Percentiles rank a stretch among this genome's conserved stretches.
phyloP scores from a whole-genome alignment of 2,329 filamentous ascomycete species.

The Aspergillus intermedius region DNA sequence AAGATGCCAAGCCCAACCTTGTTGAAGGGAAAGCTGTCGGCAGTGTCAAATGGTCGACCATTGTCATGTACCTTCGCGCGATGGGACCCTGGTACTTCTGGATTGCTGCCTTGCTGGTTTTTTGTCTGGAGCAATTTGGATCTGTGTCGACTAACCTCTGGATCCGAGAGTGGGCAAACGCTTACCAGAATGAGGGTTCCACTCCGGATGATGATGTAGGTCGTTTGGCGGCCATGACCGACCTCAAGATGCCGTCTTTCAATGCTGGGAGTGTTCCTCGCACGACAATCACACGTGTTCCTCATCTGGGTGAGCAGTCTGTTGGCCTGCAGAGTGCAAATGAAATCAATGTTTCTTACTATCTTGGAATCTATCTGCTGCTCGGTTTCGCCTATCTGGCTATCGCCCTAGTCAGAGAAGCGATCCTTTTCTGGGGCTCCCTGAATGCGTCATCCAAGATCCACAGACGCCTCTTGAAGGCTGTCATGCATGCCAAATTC shows the following conservation, averaged over 20 bases:
- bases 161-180: slow-evolving; percentile 93
- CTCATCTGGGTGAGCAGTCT: slow-evolving; percentile 21
- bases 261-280: slow-evolving; percentile 31
- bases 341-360: slow-evolving; percentile 70
- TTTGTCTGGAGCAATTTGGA: slow-evolving; percentile 74
- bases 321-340: slow-evolving; percentile 30
- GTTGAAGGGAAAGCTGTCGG: slow-evolving; percentile 77
- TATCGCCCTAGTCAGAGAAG: slow-evolving; percentile 75
- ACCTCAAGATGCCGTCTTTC: slow-evolving; percentile 32
- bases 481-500: slow-evolving; percentile 84
- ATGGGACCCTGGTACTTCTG: slow-evolving; percentile 99
- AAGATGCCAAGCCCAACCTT: slow-evolving; percentile 43
- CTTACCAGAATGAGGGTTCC: slow-evolving; percentile 56
- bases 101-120: slow-evolving; percentile 67
- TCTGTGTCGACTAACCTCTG: slow-evolving; percentile 86
- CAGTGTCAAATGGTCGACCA: slow-evolving; percentile 79
- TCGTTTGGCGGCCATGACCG: slow-evolving; percentile 36
- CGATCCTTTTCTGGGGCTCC: slow-evolving; percentile 88
- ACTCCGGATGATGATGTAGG: slow-evolving; percentile 25
- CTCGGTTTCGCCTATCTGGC: slow-evolving; percentile 71
- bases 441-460: slow-evolving; percentile 79
- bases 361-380: slow-evolving; percentile 72
- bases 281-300: slow-evolving; percentile 22
- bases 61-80: slow-evolving; percentile 73
- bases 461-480: slow-evolving; percentile 68